Evolutionary conservation across 2,329 filamentous ascomycete species (phyloP).

Genomic region (Ceratocystis papillata): DNA sequence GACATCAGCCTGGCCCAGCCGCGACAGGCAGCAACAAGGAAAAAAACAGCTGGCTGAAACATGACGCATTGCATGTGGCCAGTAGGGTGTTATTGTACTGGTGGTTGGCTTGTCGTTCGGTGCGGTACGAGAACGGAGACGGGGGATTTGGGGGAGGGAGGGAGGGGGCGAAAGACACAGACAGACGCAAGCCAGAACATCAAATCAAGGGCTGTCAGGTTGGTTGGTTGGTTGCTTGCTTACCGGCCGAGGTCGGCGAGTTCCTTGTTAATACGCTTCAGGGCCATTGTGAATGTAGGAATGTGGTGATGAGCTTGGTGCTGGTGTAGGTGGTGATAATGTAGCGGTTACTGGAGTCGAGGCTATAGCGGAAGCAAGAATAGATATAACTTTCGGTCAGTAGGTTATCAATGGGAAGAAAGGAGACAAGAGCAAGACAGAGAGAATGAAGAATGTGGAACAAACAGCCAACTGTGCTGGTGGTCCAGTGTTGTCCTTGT

Average conservation of each 20-base stretch:
- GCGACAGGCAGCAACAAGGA: neutral
- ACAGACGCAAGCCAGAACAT: neutral
- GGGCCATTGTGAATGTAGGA: slow-evolving; percentile 51
- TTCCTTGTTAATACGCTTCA: slow-evolving; percentile 94
- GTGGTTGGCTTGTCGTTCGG: neutral
- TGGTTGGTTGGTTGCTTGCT: slow-evolving; percentile 35
- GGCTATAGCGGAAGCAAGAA: neutral
- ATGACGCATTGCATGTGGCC: too few species aligned
- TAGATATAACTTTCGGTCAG: neutral
- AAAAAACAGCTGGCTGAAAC: too few species aligned
- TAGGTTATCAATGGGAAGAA: neutral
- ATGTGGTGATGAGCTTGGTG: neutral
- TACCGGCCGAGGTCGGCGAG: slow-evolving; percentile 84
- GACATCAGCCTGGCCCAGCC: neutral
- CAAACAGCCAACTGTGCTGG: neutral
- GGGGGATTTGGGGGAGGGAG: neutral
- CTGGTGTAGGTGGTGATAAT: neutral
- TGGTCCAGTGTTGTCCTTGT: neutral
- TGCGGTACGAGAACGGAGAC: neutral
- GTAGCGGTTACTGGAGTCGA: neutral
- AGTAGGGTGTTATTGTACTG: neutral
- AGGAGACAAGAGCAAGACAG: neutral
- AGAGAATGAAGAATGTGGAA: neutral
- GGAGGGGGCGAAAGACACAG: neutral
- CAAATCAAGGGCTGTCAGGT: slow-evolving; percentile 9